Evolutionary conservation across 2,329 filamentous ascomycete species (phyloP).

Genomic region (Cladobotryum mycophilum): DNA sequence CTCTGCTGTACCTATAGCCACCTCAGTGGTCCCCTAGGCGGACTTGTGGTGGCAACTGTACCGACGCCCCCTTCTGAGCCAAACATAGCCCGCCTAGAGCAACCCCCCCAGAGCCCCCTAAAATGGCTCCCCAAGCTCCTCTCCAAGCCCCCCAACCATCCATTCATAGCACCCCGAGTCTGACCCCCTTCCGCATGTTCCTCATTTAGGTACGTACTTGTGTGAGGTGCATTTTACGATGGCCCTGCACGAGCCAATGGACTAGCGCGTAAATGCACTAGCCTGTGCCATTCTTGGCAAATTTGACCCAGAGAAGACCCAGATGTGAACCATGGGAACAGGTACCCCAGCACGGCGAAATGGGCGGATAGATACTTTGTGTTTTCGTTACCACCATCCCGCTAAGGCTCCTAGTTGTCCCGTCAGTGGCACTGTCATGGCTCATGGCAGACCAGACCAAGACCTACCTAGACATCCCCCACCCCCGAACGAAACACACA

Average conservation of each 20-base stretch:
- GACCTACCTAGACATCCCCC: neutral
- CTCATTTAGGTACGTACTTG: constrained; percentile 1
- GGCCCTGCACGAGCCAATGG: constrained; percentile 6
- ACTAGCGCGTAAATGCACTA: neutral
- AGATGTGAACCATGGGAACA: no score
- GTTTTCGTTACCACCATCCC: constrained; percentile 3
- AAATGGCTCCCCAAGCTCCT: neutral
- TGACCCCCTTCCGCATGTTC: neutral
- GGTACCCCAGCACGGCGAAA: no score
- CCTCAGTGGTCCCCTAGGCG: no score
- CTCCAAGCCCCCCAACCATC: constrained; percentile 3
- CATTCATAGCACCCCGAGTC: neutral
- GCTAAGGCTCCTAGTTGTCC: constrained; percentile 11
- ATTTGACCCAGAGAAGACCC: constrained; percentile 2
- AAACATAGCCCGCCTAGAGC: constrained; percentile 2
- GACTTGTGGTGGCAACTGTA: constrained; percentile 7
- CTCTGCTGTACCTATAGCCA: neutral
- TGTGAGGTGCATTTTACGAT: constrained; percentile 4
- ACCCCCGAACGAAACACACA: constrained; percentile 1
- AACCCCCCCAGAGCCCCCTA: constrained; percentile 2
- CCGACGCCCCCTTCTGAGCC: constrained; percentile 6
- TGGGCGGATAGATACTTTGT: no score
- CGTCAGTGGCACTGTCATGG: constrained; percentile 10
- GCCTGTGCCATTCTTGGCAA: constrained; percentile 4
- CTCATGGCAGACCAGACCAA: neutral